Percentiles rank a stretch among this genome's conserved stretches.
Conservation (phyloP, 345 rosid genomes). For the Populus tremula region DNA sequence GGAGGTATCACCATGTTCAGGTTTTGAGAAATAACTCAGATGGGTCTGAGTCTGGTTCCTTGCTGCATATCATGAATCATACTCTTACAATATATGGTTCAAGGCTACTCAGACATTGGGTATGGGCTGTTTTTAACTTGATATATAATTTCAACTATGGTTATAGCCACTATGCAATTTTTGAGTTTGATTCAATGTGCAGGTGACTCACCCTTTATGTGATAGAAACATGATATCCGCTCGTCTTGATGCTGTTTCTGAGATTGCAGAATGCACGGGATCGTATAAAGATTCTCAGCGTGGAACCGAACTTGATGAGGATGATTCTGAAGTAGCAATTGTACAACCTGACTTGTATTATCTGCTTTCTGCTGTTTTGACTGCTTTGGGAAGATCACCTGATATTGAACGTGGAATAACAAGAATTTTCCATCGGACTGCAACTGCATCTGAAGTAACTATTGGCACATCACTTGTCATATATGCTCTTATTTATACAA, state of each 20-base stretch:
- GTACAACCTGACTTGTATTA: slow-evolving; percentile 45
- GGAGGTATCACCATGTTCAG: slow-evolving; percentile 32
- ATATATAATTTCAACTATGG: slow-evolving; percentile 3
- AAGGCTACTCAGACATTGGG: slow-evolving; percentile 92
- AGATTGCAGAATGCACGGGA: slow-evolving; percentile 79
- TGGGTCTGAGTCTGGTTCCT: slow-evolving; percentile 81
- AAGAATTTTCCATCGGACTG: slow-evolving; percentile 88
- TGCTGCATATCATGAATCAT: slow-evolving; percentile 66
- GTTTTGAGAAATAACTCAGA: slow-evolving; percentile 71
- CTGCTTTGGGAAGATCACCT: slow-evolving; percentile 64
- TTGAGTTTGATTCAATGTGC: slow-evolving; percentile 26
- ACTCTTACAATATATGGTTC: slow-evolving; percentile 82
- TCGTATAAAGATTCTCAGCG: slow-evolving; percentile 45
- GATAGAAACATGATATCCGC: slow-evolving; percentile 73
- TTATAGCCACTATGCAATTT: not conserved
- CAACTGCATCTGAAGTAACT: slow-evolving; percentile 79
- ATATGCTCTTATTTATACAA: not conserved
- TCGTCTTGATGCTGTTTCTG: slow-evolving; percentile 99
- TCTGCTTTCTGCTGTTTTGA: slow-evolving; percentile 69
- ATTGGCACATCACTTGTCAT: slow-evolving; percentile 8
- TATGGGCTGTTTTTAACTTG: slow-evolving; percentile 34
- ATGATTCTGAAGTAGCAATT: slow-evolving; percentile 36
- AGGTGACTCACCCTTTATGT: slow-evolving; percentile 94
- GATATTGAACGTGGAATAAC: slow-evolving; percentile 97
- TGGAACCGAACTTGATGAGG: slow-evolving; percentile 35